Evolutionary conservation across 2,329 filamentous ascomycete species (phyloP).

Genomic region (Xylariaceae sp.): DNA sequence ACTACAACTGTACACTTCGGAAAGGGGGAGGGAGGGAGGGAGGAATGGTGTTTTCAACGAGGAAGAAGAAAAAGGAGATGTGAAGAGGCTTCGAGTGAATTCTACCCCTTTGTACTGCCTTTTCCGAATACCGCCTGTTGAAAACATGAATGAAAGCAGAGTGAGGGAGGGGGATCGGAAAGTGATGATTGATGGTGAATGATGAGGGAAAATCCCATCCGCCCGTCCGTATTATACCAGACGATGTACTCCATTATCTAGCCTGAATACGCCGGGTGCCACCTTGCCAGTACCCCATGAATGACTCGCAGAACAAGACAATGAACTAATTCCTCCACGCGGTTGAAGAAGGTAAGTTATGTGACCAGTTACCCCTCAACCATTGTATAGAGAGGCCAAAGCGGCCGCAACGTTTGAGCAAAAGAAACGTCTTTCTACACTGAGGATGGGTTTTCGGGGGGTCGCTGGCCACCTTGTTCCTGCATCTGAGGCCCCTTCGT

Average conservation of each 20-base stretch:
- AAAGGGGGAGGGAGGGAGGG: no score
- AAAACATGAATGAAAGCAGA: neutral
- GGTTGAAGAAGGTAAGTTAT: neutral
- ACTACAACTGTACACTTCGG: constrained; percentile 19
- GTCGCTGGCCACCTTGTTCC: neutral
- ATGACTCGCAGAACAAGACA: neutral
- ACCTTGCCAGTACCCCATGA: constrained; percentile 3
- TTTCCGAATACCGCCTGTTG: no score
- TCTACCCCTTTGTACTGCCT: no score
- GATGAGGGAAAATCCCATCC: neutral
- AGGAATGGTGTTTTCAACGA: no score
- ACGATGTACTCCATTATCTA: constrained; percentile 9
- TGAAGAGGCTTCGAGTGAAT: no score
- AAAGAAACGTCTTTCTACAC: constrained; percentile 2
- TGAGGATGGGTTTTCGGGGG: neutral
- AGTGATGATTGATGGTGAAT: neutral
- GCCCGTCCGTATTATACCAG: constrained; percentile 1
- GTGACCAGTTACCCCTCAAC: constrained; percentile 1
- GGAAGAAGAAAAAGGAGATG: no score
- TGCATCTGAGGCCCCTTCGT: neutral
- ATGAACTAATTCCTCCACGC: constrained; percentile 7
- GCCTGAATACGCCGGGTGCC: constrained; percentile 8
- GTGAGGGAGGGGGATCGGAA: neutral
- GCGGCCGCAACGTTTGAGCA: neutral
- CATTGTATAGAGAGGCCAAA: constrained; percentile 10